A percentile compares a stretch with the other conserved stretches of the same genome.
These are phyloP conservation scores for Candida sanyaensis DNA, from an alignment of 1,139 yeast genomes.

Conservation along the genomic window DNA sequence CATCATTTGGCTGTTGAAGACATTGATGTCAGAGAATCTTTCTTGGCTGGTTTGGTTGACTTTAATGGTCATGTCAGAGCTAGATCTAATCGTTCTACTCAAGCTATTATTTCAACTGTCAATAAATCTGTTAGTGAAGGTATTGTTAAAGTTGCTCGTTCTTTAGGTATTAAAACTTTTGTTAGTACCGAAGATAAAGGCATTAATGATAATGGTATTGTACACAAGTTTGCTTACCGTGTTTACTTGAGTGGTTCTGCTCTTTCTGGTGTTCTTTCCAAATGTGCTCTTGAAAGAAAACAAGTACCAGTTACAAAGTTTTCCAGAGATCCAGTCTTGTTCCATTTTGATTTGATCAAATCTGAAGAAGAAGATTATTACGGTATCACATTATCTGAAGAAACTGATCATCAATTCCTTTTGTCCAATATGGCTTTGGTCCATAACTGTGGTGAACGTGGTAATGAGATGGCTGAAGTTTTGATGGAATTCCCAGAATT, in stretches of 20 bases:
- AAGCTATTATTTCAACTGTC: conserved; percentile 29
- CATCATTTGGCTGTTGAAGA: conserved; percentile 17
- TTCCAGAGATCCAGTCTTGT: conserved; percentile 5
- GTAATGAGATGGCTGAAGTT: conserved; percentile 99
- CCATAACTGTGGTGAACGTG: conserved; percentile 77
- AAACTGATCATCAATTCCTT: conserved; percentile 42
- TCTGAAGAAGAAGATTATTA: conserved; percentile 31
- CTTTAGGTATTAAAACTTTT: conserved; percentile 35
- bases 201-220: conserved; percentile 2
- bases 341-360: conserved; percentile 25
- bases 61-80: conserved; percentile 30
- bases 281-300: conserved; percentile 20
- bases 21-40: conserved; percentile 35
- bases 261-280: conserved; percentile 20
- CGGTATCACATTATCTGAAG: conserved; percentile 38
- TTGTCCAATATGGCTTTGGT: conserved; percentile 36
- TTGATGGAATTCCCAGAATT: conserved; percentile 99
- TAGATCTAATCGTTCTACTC: conserved; percentile 10
- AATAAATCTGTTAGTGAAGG: conserved; percentile 30
- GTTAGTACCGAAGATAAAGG: conserved; percentile 14
- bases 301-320: conserved; percentile 1
- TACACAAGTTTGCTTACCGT: conserved; percentile 10
- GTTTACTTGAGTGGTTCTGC: conserved; percentile 19
- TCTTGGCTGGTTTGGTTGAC: conserved; percentile 43
- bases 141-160: conserved; percentile 34